A percentile compares a stretch with the other conserved stretches of the same genome.
phyloP scores from a whole-genome alignment of 306 rosid genomes.

The Cicer chorassanicum region DNA sequence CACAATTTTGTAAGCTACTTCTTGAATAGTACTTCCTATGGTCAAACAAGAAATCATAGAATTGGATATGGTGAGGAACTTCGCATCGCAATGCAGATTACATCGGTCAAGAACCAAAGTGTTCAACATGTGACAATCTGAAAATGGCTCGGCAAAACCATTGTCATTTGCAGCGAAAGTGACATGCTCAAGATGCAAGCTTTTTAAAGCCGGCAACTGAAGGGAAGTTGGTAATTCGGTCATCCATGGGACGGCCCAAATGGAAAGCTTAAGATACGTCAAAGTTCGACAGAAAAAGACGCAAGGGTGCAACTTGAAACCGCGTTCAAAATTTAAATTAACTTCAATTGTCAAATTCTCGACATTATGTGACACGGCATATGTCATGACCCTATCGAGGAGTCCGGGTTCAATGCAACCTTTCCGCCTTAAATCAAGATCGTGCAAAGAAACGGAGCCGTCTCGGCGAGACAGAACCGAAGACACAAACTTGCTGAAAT shows the following conservation, averaged over 20 bases:
- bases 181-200: constrained; percentile 32
- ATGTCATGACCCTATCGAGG: neutral
- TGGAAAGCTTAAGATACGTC: constrained; percentile 37
- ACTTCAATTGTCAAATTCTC: constrained; percentile 8
- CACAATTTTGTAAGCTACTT: constrained; percentile 5
- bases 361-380: constrained; percentile 32
- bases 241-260: constrained; percentile 4
- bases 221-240: constrained; percentile 33
- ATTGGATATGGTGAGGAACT: constrained; percentile 37
- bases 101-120: constrained; percentile 34
- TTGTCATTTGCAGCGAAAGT: constrained; percentile 10
- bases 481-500: constrained; percentile 19
- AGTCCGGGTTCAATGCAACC: constrained; percentile 24
- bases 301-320: neutral
- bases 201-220: constrained; percentile 21
- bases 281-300: constrained; percentile 30
- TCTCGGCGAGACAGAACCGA: constrained; percentile 11
- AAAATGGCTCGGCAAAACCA: constrained; percentile 39
- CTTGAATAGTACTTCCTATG: constrained; percentile 30
- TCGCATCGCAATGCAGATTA: neutral
- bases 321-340: neutral
- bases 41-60: constrained; percentile 32
- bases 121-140: constrained; percentile 24
- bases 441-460: neutral
- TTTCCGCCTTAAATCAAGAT: constrained; percentile 16